These are phyloP conservation scores for Microcera coccophila DNA, from an alignment of 2,329 filamentous ascomycete species.

Conservation along the genomic window DNA sequence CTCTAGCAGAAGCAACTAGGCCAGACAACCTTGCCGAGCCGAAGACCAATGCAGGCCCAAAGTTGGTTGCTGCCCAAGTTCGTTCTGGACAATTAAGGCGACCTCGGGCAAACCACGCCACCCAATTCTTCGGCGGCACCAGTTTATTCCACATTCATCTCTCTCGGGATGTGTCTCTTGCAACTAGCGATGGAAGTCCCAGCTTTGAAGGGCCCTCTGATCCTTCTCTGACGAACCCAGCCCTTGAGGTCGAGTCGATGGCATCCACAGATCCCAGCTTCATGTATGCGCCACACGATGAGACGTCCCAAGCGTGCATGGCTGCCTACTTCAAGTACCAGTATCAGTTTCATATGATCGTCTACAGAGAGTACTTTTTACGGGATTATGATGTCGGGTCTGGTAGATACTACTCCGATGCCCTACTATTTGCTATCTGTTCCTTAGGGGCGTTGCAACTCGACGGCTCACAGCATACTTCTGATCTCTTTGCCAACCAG, in stretches of 20 bases:
- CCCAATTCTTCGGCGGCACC: conserved; percentile 48
- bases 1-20: conserved; percentile 13
- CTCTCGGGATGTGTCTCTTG: conserved; percentile 26
- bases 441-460: conserved; percentile 47
- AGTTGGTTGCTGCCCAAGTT: conserved; percentile 30
- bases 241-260: conserved; percentile 13
- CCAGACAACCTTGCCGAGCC: conserved; percentile 14
- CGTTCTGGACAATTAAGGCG: conserved; percentile 37
- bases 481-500: conserved; percentile 42
- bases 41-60: conserved; percentile 27
- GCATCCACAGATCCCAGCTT: conserved; percentile 24
- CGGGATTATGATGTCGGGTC: conserved; percentile 45
- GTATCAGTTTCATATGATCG: conserved; percentile 47
- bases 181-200: conserved; percentile 10
- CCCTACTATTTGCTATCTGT: conserved; percentile 47
- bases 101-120: conserved; percentile 37
- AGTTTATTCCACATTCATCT: conserved; percentile 42
- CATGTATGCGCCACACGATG: conserved; percentile 41
- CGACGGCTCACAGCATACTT: conserved; percentile 37
- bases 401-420: conserved; percentile 48
- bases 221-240: conserved; percentile 4
- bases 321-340: conserved; percentile 45
- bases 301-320: conserved; percentile 44
- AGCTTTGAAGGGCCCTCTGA: conserved; percentile 12
- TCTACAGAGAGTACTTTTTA: conserved; percentile 50